Conservation (phyloP, 257 asterid species). For the Solanum piurae region DNA sequence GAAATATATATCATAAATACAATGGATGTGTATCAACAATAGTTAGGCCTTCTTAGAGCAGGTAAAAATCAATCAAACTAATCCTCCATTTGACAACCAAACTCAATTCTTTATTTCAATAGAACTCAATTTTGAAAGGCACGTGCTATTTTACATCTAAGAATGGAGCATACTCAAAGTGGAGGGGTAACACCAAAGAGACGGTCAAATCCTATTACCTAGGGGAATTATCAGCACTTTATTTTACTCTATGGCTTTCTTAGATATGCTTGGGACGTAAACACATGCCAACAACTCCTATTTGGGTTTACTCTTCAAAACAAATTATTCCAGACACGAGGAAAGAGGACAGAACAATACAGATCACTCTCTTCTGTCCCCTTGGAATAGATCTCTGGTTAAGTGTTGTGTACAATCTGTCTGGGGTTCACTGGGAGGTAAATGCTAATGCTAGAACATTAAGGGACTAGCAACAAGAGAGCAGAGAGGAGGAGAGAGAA, state of each 20-base stretch:
- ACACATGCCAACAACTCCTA: background rate
- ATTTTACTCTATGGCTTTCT: background rate
- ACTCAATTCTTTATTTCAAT: background rate
- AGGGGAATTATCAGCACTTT: background rate
- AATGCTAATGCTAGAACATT: background rate
- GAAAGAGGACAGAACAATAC: background rate
- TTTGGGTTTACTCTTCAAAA: background rate
- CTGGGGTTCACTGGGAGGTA: background rate
- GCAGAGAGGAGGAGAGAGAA: background rate
- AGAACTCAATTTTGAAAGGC: background rate
- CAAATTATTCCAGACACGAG: background rate
- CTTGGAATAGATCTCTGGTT: background rate
- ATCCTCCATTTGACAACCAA: background rate
- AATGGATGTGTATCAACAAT: background rate
- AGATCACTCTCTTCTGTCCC: background rate
- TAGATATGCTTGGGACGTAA: background rate
- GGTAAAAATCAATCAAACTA: background rate
- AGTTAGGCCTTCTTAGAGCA: background rate
- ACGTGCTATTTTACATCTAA: background rate
- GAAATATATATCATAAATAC: background rate
- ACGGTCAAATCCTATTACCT: background rate
- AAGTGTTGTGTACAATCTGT: background rate
- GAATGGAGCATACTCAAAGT: background rate
- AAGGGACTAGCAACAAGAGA: background rate
- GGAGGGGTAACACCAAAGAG: background rate